Base-by-base conservation (phyloP, 2,329 filamentous ascomycete species). In the Aspergillus alliaceus region DNA sequence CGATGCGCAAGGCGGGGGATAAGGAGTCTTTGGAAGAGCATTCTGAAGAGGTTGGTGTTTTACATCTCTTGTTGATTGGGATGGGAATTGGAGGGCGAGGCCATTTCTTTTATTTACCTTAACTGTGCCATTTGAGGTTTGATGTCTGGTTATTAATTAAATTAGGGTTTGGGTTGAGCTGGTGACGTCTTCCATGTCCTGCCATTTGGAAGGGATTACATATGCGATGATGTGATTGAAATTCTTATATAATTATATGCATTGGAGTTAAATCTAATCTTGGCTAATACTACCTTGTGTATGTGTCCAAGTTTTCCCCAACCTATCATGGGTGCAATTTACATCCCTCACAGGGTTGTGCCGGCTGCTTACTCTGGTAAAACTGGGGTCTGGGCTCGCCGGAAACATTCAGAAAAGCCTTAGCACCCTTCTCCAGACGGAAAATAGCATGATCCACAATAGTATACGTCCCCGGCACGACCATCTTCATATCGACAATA, bases 361-460 rank as follows among this genome's bases (percentile, higher is more conserved):
- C 66, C 7, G 66, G 65, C 50, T 65, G 52, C 4, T 56, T 27
- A 35, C 71, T 69, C 39, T 61, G 47, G 27, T 70, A 70, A 6
- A 72, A 56, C 29, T 71, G 67, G 2, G 66, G 68, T 18, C 64
- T 60, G 11, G 59, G 63, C 20, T 65, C 58, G 2, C 71, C 71
- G 8, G 71, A 63, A 24, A 73, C 71, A 58, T 73, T 74, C 56
- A 73, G 57, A 51, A 68, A 74, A 1, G 71, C 71, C n/a, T 72
- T 69, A 1, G 66, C 69, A 1, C 71, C 71, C 53, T 73, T 73
- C 42, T 74, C 71, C 37, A 74, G 50, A 0, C 71, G 64, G 51
- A 72, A 73, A 8, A 74, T 73, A 5, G 71, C 70, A 59, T 73
- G 71, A 44, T 73, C 71, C 14, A 74, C 66, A 6, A 72, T 42